Evolutionary conservation across 208 protist species (phyloP).

Genomic region (Trypanosoma cruzi): DNA sequence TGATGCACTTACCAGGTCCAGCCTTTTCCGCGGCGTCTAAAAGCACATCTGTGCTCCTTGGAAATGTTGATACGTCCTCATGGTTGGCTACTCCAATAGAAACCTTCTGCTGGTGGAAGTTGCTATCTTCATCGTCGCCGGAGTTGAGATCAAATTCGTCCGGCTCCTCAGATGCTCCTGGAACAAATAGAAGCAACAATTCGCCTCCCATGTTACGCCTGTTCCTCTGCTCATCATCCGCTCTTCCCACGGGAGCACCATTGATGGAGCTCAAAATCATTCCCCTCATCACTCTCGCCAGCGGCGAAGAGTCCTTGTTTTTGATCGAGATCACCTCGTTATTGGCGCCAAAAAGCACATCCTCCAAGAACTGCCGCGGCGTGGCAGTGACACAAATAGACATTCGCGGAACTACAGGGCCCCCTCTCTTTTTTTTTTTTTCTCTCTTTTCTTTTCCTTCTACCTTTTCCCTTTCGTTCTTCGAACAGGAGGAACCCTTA

Average conservation of each 20-base stretch:
- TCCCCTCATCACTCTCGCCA: conserved; percentile 43
- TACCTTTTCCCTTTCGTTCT: conserved; percentile 16
- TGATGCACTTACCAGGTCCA: conserved; percentile 59
- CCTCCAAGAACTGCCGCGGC: conserved; percentile 57
- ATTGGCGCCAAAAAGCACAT: conserved; percentile 45
- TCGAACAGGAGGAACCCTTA: background rate
- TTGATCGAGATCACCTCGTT: conserved; percentile 61
- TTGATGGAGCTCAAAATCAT: conserved; percentile 84
- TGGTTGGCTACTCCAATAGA: background rate
- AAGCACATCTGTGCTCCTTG: conserved; percentile 63
- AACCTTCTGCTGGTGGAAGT: conserved; percentile 44
- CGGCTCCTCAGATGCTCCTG: conserved; percentile 4
- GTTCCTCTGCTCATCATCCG: conserved; percentile 51
- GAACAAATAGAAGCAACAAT: conserved; percentile 55
- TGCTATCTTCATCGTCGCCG: conserved; percentile 58
- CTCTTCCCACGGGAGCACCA: conserved; percentile 48
- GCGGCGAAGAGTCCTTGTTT: conserved; percentile 29
- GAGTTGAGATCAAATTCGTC: conserved; percentile 89
- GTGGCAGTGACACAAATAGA: conserved; percentile 52
- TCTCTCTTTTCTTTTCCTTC: background rate
- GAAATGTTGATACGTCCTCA: conserved; percentile 21
- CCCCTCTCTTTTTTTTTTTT: no score
- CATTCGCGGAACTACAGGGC: conserved; percentile 7
- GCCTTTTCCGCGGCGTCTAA: conserved; percentile 58
- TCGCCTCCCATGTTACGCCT: conserved; percentile 26